phyloP scores from a whole-genome alignment of 768 basidiomycete species.

The Boletellus emodensis region DNA sequence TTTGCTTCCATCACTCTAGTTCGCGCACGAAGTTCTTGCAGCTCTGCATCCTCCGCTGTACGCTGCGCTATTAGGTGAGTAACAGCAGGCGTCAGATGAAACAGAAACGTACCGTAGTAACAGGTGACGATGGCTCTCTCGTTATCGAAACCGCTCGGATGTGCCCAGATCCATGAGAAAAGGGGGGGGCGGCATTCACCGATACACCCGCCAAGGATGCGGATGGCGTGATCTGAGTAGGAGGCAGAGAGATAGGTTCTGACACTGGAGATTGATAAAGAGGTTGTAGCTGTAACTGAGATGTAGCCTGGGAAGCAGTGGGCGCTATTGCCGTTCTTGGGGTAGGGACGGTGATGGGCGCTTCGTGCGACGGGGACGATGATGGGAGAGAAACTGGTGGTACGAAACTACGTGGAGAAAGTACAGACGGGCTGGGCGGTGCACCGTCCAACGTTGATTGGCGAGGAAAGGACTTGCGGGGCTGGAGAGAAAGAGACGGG shows the following conservation, averaged over 20 bases:
- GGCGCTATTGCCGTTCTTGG: constrained; percentile 39
- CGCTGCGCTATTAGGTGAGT: constrained; percentile 20
- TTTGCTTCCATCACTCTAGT: constrained; percentile 82
- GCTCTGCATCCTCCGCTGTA: constrained; percentile 51
- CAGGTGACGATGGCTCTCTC: constrained; percentile 27
- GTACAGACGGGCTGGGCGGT: constrained; percentile 28
- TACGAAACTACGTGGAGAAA: constrained; percentile 24
- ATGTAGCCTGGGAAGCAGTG: constrained; percentile 31
- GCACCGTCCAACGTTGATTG: constrained; percentile 37
- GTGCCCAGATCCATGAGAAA: constrained; percentile 9
- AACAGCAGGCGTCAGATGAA: neutral
- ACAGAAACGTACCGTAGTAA: constrained; percentile 16
- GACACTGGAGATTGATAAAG: constrained; percentile 19
- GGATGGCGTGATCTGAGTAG: constrained; percentile 16
- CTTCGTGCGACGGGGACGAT: constrained; percentile 23
- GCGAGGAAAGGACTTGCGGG: constrained; percentile 48
- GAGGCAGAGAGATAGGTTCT: constrained; percentile 7
- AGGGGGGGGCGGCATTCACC: neutral
- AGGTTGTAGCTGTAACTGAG: constrained; percentile 23
- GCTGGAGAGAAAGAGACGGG: constrained; percentile 42
- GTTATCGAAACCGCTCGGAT: constrained; percentile 16
- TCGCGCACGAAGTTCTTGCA: constrained; percentile 80
- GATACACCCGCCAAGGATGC: constrained; percentile 13
- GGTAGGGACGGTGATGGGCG: constrained; percentile 11
- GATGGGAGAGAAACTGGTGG: constrained; percentile 3